These are phyloP conservation scores for Penicillium sp. DNA, from an alignment of 2,329 filamentous ascomycete genomes.

Conservation along the genomic window DNA sequence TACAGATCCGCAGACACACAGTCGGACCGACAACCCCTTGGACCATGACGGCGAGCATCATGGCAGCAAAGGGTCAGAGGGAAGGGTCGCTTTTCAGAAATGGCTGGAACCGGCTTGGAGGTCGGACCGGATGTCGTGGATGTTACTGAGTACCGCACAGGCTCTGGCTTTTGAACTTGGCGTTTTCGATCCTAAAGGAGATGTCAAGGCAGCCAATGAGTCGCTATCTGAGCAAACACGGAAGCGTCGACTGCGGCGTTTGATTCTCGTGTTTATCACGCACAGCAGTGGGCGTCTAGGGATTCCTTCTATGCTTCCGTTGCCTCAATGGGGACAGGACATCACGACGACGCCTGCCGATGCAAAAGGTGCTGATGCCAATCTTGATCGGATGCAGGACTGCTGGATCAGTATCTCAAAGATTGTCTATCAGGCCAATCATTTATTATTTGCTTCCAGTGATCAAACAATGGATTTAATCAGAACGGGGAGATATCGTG, in stretches of 20 bases:
- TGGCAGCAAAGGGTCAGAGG: slow-evolving; percentile 60
- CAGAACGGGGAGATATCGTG: slow-evolving; percentile 78
- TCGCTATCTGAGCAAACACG: slow-evolving; percentile 65
- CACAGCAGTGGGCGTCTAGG: slow-evolving; percentile 91
- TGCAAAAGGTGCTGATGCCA: slow-evolving; percentile 32
- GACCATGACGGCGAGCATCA: slow-evolving; percentile 44
- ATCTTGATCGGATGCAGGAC: slow-evolving; percentile 64
- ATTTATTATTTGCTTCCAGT: slow-evolving; percentile 81
- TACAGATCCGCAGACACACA: slow-evolving; percentile 66
- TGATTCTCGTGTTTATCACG: slow-evolving; percentile 86
- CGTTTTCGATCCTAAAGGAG: slow-evolving; percentile 87
- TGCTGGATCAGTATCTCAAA: slow-evolving; percentile 94
- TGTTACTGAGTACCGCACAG: slow-evolving; percentile 88
- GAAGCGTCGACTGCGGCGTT: slow-evolving; percentile 76
- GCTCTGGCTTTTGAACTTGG: slow-evolving; percentile 90
- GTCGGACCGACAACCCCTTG: slow-evolving; percentile 51
- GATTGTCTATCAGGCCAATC: slow-evolving; percentile 87
- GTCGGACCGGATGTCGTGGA: slow-evolving; percentile 95
- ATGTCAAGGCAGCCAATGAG: slow-evolving; percentile 59
- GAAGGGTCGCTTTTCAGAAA: slow-evolving; percentile 77
- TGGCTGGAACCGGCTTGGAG: slow-evolving; percentile 97
- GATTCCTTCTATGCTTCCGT: slow-evolving; percentile 88
- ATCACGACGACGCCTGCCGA: slow-evolving; percentile 35
- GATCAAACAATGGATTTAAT: slow-evolving; percentile 88
- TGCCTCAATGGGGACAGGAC: slow-evolving; percentile 44